A percentile compares a stretch with the other conserved stretches of the same genome.
Evolutionary conservation across 345 rosid genomes (phyloP).

Genomic region (Eucalyptus sp.): DNA sequence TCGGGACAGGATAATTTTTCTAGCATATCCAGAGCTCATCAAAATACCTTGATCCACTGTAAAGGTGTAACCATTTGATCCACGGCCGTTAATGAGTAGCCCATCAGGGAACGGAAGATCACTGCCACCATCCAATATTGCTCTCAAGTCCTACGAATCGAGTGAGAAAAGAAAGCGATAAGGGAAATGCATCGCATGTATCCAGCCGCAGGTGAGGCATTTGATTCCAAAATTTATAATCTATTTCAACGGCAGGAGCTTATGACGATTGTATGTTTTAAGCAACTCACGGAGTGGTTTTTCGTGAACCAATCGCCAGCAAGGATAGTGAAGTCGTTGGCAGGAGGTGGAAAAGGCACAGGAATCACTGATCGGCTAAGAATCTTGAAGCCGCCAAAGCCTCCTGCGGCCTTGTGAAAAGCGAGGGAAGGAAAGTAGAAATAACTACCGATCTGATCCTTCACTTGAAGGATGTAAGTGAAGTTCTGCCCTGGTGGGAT

Average conservation of each 20-base stretch:
- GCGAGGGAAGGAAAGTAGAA: slow-evolving; percentile 79
- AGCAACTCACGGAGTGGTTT: slow-evolving; percentile 43
- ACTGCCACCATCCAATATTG: slow-evolving; percentile 38
- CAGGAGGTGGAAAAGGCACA: slow-evolving; percentile 62
- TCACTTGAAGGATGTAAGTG: slow-evolving; percentile 64
- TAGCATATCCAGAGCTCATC: background rate
- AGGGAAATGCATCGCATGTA: background rate
- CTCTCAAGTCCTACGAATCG: slow-evolving; percentile 35
- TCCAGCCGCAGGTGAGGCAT: background rate
- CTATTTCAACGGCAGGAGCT: background rate
- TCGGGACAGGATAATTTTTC: background rate
- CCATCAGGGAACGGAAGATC: slow-evolving; percentile 61
- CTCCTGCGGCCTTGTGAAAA: slow-evolving; percentile 82
- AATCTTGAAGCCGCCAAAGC: slow-evolving; percentile 59
- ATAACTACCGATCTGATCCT: slow-evolving; percentile 82
- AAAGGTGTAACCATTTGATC: slow-evolving; percentile 39
- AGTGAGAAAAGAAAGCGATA: background rate
- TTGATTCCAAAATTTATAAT: background rate
- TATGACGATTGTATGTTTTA: background rate
- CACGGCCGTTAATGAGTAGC: slow-evolving; percentile 50
- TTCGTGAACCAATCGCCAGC: slow-evolving; percentile 72
- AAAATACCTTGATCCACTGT: slow-evolving; percentile 46
- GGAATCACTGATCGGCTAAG: slow-evolving; percentile 69
- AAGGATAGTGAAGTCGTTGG: slow-evolving; percentile 57
- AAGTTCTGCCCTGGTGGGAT: slow-evolving; percentile 73